These are phyloP conservation scores for Arctostaphylos glauca DNA, from an alignment of 148 eudicot species.

Conservation along the genomic window DNA sequence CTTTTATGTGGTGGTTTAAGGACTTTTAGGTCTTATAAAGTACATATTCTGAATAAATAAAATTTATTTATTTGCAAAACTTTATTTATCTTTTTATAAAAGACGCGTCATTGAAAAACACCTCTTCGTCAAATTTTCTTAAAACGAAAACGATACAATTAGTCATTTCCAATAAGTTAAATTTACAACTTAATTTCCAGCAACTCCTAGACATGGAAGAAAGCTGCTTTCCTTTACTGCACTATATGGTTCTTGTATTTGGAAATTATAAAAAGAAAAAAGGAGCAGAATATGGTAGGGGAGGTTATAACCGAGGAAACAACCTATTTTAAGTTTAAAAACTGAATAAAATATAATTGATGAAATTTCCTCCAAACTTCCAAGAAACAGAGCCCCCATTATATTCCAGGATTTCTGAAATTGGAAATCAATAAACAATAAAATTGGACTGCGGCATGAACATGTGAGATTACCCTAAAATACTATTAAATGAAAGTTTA, in stretches of 20 bases:
- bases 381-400: conserved; percentile 1
- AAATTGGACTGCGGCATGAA: not conserved
- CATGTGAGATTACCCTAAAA: not conserved
- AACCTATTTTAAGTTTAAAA: not conserved
- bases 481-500: not conserved
- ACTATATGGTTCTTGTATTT: not conserved
- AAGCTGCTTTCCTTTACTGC: not conserved
- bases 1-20: too few relatives aligned
- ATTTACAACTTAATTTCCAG: too few relatives aligned
- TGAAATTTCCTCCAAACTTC: conserved; percentile 20
- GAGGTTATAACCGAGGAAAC: not conserved
- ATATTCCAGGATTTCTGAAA: not conserved
- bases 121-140: too few relatives aligned
- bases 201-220: too few relatives aligned
- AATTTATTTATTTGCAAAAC: too few relatives aligned
- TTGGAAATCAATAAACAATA: not conserved
- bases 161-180: too few relatives aligned
- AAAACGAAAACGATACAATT: too few relatives aligned
- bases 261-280: not conserved
- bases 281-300: not conserved
- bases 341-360: not conserved
- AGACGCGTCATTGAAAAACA: too few relatives aligned
- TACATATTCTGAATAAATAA: too few relatives aligned
- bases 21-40: too few relatives aligned
- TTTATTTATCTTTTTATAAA: too few relatives aligned